phyloP scores from a whole-genome alignment of 352 stramenopile species.

The Thraustochytrium striatum region DNA sequence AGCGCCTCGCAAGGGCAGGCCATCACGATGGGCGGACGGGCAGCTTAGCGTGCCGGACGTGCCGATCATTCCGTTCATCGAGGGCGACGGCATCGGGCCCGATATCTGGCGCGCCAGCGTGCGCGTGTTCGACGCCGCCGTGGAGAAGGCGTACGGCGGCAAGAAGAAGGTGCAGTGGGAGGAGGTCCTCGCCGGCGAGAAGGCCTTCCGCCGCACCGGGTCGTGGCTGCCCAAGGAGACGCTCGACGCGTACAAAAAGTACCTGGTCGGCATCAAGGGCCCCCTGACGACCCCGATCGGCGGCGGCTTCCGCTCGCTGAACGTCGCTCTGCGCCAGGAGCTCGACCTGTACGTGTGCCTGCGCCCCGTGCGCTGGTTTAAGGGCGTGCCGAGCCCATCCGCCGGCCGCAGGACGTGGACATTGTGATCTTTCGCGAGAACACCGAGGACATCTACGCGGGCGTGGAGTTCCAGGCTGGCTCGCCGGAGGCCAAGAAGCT shows the following conservation, averaged over 20 bases:
- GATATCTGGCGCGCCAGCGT: constrained; percentile 52
- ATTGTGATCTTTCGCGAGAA: constrained; percentile 55
- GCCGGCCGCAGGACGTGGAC: constrained; percentile 48
- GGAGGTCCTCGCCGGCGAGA: constrained; percentile 52
- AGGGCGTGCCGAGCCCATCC: constrained; percentile 50
- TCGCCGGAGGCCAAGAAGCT: constrained; percentile 45
- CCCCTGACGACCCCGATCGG: constrained; percentile 50
- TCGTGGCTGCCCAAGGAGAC: constrained; percentile 52
- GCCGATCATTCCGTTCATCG: constrained; percentile 54
- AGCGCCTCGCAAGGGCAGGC: too few relatives aligned
- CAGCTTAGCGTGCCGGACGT: constrained; percentile 48
- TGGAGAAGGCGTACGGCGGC: constrained; percentile 52
- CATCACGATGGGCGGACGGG: constrained; percentile 39
- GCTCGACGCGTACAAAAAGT: constrained; percentile 49
- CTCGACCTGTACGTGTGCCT: constrained; percentile 55
- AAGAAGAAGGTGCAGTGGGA: constrained; percentile 49
- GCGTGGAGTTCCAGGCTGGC: constrained; percentile 51
- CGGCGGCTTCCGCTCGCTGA: constrained; percentile 50
- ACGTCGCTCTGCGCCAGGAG: constrained; percentile 51
- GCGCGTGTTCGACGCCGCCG: constrained; percentile 50
- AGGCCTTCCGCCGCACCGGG: constrained; percentile 49
- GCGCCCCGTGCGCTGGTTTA: constrained; percentile 51
- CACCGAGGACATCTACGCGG: constrained; percentile 54
- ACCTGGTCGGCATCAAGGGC: constrained; percentile 54
- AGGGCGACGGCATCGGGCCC: constrained; percentile 52